These are phyloP conservation scores for Apiospora hydei DNA, from an alignment of 2,329 filamentous ascomycete species.

Conservation along the genomic window DNA sequence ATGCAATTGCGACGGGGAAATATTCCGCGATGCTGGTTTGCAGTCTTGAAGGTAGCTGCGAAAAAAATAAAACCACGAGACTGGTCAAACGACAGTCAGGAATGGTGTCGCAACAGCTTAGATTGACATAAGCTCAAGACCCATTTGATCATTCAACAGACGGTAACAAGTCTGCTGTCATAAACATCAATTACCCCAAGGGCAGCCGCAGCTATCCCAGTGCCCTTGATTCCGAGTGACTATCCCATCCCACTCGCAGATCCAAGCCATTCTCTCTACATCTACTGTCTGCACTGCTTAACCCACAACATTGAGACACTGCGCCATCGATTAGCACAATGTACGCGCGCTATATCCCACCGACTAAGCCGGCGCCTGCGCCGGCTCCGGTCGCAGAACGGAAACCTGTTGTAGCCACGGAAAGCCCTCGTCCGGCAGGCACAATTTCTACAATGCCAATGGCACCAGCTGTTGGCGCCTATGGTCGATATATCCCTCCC, in stretches of 20 bases:
- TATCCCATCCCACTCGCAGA: neutral
- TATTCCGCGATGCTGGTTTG: neutral
- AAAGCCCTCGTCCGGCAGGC: neutral
- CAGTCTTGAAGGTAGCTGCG: neutral
- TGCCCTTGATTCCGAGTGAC: neutral
- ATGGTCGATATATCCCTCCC: constrained; percentile 47
- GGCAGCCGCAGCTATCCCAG: neutral
- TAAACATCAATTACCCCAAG: neutral
- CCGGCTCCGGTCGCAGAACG: neutral
- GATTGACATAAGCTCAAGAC: neutral
- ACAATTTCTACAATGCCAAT: neutral
- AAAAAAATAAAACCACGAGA: neutral
- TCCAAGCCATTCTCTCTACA: neutral
- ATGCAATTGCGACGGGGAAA: constrained; percentile 4
- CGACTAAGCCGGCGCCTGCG: constrained; percentile 4
- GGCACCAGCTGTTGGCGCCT: constrained; percentile 35
- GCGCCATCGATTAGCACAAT: constrained; percentile 29
- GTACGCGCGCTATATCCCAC: constrained; percentile 53
- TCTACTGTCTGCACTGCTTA: neutral
- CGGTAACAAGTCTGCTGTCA: neutral
- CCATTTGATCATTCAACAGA: neutral
- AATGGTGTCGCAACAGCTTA: neutral
- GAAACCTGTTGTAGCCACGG: neutral
- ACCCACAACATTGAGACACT: neutral
- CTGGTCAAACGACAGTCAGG: neutral